A percentile compares a stretch with the other conserved stretches of the same genome.
Evolutionary conservation across 768 basidiomycete species (phyloP).

Genomic region (Phlebiopsis gigantea): DNA sequence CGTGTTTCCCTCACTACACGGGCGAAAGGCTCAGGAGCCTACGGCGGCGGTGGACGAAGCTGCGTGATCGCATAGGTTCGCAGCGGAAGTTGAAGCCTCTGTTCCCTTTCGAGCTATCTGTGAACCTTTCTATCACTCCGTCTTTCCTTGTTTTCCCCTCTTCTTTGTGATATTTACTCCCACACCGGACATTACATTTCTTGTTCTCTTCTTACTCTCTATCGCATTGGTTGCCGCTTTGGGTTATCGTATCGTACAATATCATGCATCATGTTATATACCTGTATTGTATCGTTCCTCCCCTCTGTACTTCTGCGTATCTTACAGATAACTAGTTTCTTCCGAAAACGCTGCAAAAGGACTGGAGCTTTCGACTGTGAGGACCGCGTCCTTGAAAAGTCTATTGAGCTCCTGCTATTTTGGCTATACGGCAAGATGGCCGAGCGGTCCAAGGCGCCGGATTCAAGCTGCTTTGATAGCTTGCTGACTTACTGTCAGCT

Average conservation of each 20-base stretch:
- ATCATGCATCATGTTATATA: conserved; percentile 6
- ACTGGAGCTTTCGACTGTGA: too few relatives aligned
- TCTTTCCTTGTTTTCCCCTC: neutral
- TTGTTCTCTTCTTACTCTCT: neutral
- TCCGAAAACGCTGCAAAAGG: too few relatives aligned
- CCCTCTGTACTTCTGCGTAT: neutral
- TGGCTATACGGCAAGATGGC: neutral
- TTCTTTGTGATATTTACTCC: neutral
- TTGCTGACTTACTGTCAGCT: neutral
- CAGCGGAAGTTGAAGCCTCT: neutral
- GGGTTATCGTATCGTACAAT: conserved; percentile 2
- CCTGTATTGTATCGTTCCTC: conserved; percentile 7
- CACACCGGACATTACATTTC: conserved; percentile 1
- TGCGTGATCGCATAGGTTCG: conserved; percentile 56
- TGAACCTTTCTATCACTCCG: neutral
- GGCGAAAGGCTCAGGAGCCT: conserved; percentile 54
- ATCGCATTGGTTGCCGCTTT: conserved; percentile 8
- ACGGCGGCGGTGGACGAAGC: conserved; percentile 23
- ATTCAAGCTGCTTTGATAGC: neutral
- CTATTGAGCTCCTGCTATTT: neutral
- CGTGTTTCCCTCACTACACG: conserved; percentile 76
- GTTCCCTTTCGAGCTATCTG: neutral
- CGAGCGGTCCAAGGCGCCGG: neutral
- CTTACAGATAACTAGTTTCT: neutral
- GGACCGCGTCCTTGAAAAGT: too few relatives aligned